phyloP scores from a whole-genome alignment of 192 early-diverging fungal species.

The Entomortierella beljakovae region DNA sequence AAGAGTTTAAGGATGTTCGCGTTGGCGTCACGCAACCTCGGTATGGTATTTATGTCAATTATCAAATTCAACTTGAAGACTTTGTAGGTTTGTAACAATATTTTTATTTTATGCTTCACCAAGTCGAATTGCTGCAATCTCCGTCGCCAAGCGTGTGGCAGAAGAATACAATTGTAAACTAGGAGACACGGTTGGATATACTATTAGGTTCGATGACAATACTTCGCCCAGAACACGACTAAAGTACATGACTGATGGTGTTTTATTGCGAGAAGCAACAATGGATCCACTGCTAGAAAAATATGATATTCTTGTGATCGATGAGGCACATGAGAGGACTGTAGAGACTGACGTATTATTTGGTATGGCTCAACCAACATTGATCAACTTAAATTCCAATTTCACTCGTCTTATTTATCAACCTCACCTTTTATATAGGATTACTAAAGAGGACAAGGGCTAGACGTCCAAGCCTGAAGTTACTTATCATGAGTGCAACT shows the following conservation, averaged over 20 bases:
- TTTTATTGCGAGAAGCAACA: constrained; percentile 90
- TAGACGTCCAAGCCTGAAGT: constrained; percentile 86
- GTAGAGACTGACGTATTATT: constrained; percentile 95
- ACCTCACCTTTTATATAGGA: background rate
- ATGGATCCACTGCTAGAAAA: constrained; percentile 82
- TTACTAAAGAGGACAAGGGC: constrained; percentile 83
- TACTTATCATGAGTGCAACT: constrained; percentile 87
- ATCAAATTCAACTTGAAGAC: background rate
- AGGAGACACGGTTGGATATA: constrained; percentile 89
- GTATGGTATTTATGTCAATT: constrained; percentile 53
- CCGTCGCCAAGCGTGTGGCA: constrained; percentile 95
- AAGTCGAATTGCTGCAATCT: constrained; percentile 87
- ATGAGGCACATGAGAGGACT: constrained; percentile 97
- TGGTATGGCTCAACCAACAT: constrained; percentile 55
- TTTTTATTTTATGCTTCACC: background rate
- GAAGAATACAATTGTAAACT: constrained; percentile 89
- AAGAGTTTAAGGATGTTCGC: constrained; percentile 58
- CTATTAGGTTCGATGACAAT: constrained; percentile 96
- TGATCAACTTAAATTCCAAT: background rate
- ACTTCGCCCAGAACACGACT: constrained; percentile 87
- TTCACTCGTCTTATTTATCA: background rate
- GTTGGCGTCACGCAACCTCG: constrained; percentile 84
- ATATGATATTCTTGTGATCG: constrained; percentile 94
- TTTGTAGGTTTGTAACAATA: background rate
- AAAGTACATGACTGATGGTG: constrained; percentile 98